Base-by-base conservation (phyloP, 2,329 filamentous ascomycete genomes). In the Arthroderma sp. region DNA sequence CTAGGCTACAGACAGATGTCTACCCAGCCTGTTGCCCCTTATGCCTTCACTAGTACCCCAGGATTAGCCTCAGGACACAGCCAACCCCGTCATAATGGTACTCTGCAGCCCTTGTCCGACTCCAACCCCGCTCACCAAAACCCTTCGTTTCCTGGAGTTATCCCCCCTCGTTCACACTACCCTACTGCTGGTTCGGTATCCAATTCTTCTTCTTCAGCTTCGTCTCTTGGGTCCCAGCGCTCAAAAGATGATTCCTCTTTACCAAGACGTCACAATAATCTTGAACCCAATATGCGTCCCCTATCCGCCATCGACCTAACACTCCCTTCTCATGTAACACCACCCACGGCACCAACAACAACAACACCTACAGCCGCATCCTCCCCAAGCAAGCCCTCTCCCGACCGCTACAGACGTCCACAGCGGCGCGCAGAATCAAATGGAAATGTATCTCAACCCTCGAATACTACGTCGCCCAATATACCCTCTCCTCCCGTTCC, bases 391-490 rank as follows among this genome's bases (percentile, higher is more conserved):
- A 87, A 86, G 56, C 70, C 80, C 22, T 79, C 83, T 1, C 85
- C 86, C 1, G 87, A 94, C 60, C 78, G 89, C 48, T 95, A 95
- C 61, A 77, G 87, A 55, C 81, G 87, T 48, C 72, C 72, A 45
- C 70, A 74, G 47, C 74, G 75, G 52, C 70, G 75, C 48, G 64
- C 68, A 10, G 40, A 43, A 31, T 7, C 32, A 30, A 72, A 66
- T 51, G 48, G 51, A 11, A 51, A 57, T 43, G 52, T 15, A 30
- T 28, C 31, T 3, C 27, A 32, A 2, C 10, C 53, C 10, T 32
- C 48, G 1, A 52, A 53, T 27, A 36, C 31, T 7, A 43, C 40
- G n/a, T 40, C 31, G 27, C 36, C 15, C n/a, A 43, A 33, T 27
- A 36, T 43, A 32, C 32, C 30, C 6, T 29, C 43, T 3, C 15